phyloP scores from a whole-genome alignment of 2,329 filamentous ascomycete species.

The Botryotinia narcissicola region DNA sequence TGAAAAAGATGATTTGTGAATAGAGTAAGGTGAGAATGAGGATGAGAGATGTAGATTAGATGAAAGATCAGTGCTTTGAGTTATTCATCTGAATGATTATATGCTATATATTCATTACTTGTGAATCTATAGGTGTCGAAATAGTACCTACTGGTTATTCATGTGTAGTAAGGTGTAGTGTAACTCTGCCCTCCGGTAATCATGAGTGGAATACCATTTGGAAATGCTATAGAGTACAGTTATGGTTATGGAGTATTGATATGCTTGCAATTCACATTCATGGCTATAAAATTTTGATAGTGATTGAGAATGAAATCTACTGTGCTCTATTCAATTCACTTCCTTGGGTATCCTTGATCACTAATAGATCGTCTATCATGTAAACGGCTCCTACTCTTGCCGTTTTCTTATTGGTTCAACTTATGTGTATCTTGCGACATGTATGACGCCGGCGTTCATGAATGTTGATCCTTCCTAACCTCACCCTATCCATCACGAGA shows the following conservation, averaged over 20 bases:
- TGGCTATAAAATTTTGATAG: background rate
- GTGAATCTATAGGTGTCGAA: background rate
- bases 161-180: background rate
- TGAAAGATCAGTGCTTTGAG: background rate
- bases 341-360: background rate
- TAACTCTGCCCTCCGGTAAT: background rate
- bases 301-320: background rate
- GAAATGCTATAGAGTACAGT: rapidly evolving
- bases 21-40: background rate
- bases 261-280: background rate
- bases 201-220: background rate
- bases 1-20: background rate
- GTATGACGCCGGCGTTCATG: no score
- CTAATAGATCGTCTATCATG: background rate
- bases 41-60: background rate
- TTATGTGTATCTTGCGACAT: background rate
- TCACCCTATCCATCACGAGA: no score
- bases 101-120: background rate
- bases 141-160: background rate
- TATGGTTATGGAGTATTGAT: background rate
- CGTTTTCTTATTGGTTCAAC: background rate
- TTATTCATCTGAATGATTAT: background rate
- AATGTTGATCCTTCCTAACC: no score
- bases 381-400: no score
- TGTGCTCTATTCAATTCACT: background rate